Conservation (phyloP, 2,329 filamentous ascomycete genomes). For the Fusarium napiforme region DNA sequence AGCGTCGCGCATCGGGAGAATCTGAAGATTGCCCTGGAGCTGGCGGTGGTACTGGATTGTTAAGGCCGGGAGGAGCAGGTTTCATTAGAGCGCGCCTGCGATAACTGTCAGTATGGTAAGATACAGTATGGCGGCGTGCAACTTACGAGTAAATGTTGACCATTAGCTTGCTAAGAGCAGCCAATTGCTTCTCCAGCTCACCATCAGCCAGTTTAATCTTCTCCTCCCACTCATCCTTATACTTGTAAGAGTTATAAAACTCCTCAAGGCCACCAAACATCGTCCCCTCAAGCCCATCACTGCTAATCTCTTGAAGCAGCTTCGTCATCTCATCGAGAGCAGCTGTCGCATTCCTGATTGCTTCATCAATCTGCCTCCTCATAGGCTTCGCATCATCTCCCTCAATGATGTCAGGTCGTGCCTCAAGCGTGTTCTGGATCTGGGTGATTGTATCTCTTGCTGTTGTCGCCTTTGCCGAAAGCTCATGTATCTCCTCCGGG, state of each 20-base stretch:
- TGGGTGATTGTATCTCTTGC: constrained; percentile 48
- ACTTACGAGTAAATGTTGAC: constrained; percentile 49
- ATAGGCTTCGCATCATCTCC: constrained; percentile 45
- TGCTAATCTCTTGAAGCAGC: constrained; percentile 45
- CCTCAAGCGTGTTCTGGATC: constrained; percentile 45
- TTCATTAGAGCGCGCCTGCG: constrained; percentile 45
- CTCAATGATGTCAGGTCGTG: constrained; percentile 47
- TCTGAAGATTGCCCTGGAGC: constrained; percentile 6
- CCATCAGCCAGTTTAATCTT: constrained; percentile 47
- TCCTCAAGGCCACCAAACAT: constrained; percentile 41
- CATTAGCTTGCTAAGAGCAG: constrained; percentile 45
- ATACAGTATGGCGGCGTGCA: no score
- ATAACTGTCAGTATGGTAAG: no score
- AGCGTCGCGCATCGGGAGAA: background rate
- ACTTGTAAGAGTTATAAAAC: constrained; percentile 50
- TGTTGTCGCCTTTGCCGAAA: constrained; percentile 43
- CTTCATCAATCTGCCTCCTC: constrained; percentile 45
- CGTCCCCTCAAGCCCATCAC: constrained; percentile 35
- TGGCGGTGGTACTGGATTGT: constrained; percentile 25
- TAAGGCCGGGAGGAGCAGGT: constrained; percentile 36
- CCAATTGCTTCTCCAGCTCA: constrained; percentile 46
- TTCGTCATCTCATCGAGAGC: constrained; percentile 47
- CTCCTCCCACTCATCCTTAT: constrained; percentile 48
- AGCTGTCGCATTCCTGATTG: constrained; percentile 41
- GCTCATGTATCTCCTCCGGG: constrained; percentile 46